A percentile compares a stretch with the other conserved stretches of the same genome.
These are phyloP conservation scores for Singerocomus rubriflavus DNA, from an alignment of 1,284 basidiomycete species.

Conservation along the genomic window DNA sequence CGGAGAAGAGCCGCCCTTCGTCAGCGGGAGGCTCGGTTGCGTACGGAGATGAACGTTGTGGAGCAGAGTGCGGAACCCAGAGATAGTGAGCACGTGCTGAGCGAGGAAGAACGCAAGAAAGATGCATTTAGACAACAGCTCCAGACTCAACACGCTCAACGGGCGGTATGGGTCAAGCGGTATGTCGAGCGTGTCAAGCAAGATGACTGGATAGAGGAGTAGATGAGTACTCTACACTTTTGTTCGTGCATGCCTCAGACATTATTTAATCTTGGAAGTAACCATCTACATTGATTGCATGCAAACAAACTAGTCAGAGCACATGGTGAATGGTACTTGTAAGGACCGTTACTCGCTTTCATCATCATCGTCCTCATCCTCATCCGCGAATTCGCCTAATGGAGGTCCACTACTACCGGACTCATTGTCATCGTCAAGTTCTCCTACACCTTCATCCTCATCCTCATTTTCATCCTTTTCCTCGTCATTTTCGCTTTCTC, in stretches of 20 bases:
- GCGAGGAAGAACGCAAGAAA: constrained; percentile 32
- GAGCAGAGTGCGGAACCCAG: constrained; percentile 35
- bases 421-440: constrained; percentile 50
- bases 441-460: constrained; percentile 35
- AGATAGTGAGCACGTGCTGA: constrained; percentile 34
- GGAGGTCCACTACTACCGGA: constrained; percentile 51
- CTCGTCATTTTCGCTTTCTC: constrained; percentile 53
- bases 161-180: constrained; percentile 59
- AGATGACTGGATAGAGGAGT: constrained; percentile 71
- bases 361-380: constrained; percentile 61
- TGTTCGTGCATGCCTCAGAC: constrained; percentile 9
- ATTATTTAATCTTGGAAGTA: constrained; percentile 2
- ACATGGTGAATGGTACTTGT: background rate
- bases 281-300: constrained; percentile 4
- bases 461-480: constrained; percentile 42
- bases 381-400: constrained; percentile 67
- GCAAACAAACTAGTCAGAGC: background rate
- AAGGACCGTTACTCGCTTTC: constrained; percentile 42
- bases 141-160: constrained; percentile 45
- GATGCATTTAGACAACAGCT: constrained; percentile 38
- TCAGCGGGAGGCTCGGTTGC: constrained; percentile 61
- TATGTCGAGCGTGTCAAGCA: constrained; percentile 64
- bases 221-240: constrained; percentile 18
- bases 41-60: constrained; percentile 61
- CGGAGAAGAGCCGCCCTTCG: constrained; percentile 57